Evolutionary conservation across 352 stramenopile genomes (phyloP).

Genomic region (Phytophthora fragariae): DNA sequence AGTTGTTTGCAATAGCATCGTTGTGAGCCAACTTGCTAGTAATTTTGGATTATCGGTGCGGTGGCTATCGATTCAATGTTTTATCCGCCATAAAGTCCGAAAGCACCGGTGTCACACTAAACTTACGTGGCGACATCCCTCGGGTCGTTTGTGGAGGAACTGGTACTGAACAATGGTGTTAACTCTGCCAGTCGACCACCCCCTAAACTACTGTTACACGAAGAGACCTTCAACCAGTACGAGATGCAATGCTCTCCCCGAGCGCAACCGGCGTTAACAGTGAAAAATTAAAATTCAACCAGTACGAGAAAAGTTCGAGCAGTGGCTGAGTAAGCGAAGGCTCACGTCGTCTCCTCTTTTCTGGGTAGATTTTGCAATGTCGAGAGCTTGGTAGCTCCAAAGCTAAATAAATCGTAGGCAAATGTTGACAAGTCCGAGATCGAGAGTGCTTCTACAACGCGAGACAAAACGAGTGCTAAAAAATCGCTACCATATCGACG

Average conservation of each 20-base stretch:
- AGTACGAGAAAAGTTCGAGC: neutral
- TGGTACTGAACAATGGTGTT: neutral
- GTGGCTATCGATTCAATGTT: neutral
- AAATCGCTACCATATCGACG: neutral
- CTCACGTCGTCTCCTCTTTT: neutral
- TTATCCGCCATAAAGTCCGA: neutral
- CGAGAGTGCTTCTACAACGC: neutral
- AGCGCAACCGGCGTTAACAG: no score
- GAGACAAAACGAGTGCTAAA: neutral
- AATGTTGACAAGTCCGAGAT: neutral
- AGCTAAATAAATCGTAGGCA: neutral
- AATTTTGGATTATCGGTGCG: no score
- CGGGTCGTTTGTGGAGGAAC: neutral
- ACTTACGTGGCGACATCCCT: neutral
- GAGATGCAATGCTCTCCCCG: neutral
- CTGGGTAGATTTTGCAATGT: neutral
- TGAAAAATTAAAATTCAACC: neutral
- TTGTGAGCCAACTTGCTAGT: no score
- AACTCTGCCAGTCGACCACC: neutral
- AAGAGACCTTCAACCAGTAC: neutral
- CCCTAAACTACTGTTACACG: neutral
- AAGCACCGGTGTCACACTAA: neutral
- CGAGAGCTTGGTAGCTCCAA: neutral
- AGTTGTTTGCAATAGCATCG: no score
- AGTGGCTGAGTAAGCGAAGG: neutral